These are phyloP conservation scores for Berkeleyomyces rouxiae DNA, from an alignment of 2,329 filamentous ascomycete genomes.

Conservation along the genomic window DNA sequence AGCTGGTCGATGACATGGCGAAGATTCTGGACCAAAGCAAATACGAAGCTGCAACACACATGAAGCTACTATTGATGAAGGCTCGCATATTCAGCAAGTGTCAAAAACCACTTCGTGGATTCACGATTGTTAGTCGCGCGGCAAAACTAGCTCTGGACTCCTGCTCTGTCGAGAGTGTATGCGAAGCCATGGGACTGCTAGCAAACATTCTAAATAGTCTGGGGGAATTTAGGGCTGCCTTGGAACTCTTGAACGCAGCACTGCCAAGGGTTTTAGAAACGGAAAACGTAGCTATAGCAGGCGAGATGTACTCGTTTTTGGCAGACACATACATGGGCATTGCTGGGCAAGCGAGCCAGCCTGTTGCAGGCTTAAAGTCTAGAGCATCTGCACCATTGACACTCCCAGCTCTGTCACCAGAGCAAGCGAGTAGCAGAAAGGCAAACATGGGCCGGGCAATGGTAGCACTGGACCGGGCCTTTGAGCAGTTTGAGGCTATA, in stretches of 20 bases:
- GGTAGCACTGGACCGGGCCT: conserved; percentile 32
- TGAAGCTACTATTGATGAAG: conserved; percentile 58
- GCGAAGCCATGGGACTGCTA: conserved; percentile 53
- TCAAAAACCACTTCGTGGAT: conserved; percentile 54
- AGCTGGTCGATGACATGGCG: conserved; percentile 30
- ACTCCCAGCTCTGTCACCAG: conserved; percentile 21
- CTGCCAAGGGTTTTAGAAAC: conserved; percentile 65
- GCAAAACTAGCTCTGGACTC: conserved; percentile 56
- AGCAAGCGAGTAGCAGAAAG: neutral
- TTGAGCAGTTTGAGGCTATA: conserved; percentile 46
- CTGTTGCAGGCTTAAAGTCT: neutral
- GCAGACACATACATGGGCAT: conserved; percentile 67
- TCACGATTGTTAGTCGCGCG: conserved; percentile 61
- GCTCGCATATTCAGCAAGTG: conserved; percentile 50
- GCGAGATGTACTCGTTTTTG: conserved; percentile 50
- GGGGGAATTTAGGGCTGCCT: conserved; percentile 52
- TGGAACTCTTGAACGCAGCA: conserved; percentile 46
- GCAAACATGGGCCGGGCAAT: conserved; percentile 19
- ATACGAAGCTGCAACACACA: conserved; percentile 43
- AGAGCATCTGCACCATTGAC: neutral
- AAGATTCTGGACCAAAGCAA: conserved; percentile 26
- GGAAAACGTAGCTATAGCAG: conserved; percentile 44
- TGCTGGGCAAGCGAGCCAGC: conserved; percentile 34
- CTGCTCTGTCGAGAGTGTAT: conserved; percentile 51
- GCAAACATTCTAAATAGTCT: conserved; percentile 52